A percentile compares a stretch with the other conserved stretches of the same genome.
phyloP scores from a whole-genome alignment of 2,329 filamentous ascomycete species.

The Fusarium ramigenum region DNA sequence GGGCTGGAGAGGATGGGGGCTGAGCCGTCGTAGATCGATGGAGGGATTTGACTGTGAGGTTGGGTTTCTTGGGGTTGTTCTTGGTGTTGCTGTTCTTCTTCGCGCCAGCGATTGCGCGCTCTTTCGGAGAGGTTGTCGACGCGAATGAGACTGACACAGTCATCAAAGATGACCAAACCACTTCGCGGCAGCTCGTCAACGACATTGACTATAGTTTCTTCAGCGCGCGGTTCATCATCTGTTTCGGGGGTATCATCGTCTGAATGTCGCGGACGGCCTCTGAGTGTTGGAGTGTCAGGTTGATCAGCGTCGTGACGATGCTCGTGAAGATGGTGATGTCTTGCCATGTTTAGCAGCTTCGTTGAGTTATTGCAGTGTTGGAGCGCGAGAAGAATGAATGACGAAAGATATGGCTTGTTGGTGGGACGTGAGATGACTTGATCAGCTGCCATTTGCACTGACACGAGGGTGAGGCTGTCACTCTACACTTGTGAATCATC shows the following conservation, averaged over 20 bases:
- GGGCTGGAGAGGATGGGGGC: neutral
- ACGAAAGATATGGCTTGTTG: neutral
- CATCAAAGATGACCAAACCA: neutral
- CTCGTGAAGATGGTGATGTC: neutral
- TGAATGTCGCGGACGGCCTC: neutral
- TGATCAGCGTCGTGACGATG: neutral
- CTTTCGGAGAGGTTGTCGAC: neutral
- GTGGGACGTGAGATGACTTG: neutral
- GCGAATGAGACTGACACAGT: neutral
- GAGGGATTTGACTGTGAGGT: neutral
- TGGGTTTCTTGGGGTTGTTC: neutral
- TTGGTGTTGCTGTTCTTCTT: neutral
- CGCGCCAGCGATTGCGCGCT: neutral
- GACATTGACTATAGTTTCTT: neutral
- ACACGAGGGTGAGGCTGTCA: neutral
- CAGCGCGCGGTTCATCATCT: neutral
- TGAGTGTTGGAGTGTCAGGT: neutral
- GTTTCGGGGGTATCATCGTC: accelerated
- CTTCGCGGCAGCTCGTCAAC: neutral
- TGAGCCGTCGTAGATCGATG: neutral
- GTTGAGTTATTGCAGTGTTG: neutral
- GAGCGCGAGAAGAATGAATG: neutral
- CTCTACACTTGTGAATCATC: neutral
- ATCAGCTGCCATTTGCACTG: neutral
- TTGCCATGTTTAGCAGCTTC: neutral